Percentiles rank a stretch among this genome's conserved stretches.
Evolutionary conservation across 495 filamentous ascomycete genomes (phyloP).

Genomic region (Xylaria palmicola): DNA sequence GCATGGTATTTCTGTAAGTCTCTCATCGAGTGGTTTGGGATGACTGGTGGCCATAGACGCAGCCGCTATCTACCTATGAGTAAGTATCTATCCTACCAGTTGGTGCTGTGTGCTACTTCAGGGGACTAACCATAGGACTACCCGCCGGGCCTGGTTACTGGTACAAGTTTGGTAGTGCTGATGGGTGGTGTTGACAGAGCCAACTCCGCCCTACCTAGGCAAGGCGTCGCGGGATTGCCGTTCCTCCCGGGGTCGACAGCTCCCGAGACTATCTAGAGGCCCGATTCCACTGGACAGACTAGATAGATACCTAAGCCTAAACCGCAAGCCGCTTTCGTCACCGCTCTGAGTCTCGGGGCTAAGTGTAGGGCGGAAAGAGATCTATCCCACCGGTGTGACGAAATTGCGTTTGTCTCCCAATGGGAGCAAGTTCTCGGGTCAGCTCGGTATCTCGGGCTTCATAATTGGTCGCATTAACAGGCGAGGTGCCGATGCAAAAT

Average conservation of each 20-base stretch:
- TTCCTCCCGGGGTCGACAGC: not conserved
- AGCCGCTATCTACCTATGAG: too few relatives aligned
- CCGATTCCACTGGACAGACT: not conserved
- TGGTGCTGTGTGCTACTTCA: too few relatives aligned
- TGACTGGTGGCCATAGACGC: not conserved
- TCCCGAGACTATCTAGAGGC: not conserved
- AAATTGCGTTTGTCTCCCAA: constrained; percentile 17
- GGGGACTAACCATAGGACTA: not conserved
- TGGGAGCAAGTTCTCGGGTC: constrained; percentile 6
- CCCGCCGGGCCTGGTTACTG: too few relatives aligned
- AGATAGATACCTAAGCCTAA: too few relatives aligned
- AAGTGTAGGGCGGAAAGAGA: not conserved
- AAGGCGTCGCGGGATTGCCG: not conserved
- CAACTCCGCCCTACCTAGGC: too few relatives aligned
- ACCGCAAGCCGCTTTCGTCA: not conserved
- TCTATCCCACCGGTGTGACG: not conserved
- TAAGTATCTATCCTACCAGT: too few relatives aligned
- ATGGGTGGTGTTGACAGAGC: too few relatives aligned
- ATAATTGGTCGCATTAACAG: constrained; percentile 4
- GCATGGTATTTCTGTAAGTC: not conserved
- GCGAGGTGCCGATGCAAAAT: not conserved
- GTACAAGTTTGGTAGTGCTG: too few relatives aligned
- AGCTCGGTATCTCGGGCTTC: constrained; percentile 25
- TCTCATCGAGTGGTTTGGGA: not conserved
- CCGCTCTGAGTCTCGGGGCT: not conserved